These are phyloP conservation scores for Epichloe typhina DNA, from an alignment of 2,329 filamentous ascomycete species.

Conservation along the genomic window DNA sequence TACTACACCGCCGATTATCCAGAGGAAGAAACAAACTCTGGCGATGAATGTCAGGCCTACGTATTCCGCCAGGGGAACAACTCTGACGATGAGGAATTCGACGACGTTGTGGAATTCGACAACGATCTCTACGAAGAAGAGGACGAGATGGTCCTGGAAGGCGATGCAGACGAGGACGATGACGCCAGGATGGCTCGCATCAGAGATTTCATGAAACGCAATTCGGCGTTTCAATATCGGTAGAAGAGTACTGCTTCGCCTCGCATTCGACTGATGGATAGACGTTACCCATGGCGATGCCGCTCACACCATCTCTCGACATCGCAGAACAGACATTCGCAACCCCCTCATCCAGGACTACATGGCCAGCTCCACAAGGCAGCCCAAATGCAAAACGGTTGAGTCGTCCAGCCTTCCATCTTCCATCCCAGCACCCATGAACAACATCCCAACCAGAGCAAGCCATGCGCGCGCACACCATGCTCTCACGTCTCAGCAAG, in stretches of 20 bases:
- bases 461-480: neutral
- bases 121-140: slow-evolving; percentile 24
- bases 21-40: slow-evolving; percentile 63
- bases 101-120: slow-evolving; percentile 41
- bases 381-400: too few relatives aligned
- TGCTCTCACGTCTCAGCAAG: neutral
- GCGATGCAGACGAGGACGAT: slow-evolving; percentile 22
- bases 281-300: too few relatives aligned
- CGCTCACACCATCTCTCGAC: too few relatives aligned
- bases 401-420: too few relatives aligned
- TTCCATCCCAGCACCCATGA: too few relatives aligned
- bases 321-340: too few relatives aligned
- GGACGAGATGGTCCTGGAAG: slow-evolving; percentile 25
- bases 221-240: slow-evolving; percentile 10
- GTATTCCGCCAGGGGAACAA: slow-evolving; percentile 38
- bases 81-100: slow-evolving; percentile 42
- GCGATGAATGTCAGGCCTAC: slow-evolving; percentile 42
- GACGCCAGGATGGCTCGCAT: slow-evolving; percentile 25
- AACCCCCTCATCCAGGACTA: too few relatives aligned
- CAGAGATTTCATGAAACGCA: slow-evolving; percentile 23
- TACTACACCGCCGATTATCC: slow-evolving; percentile 71
- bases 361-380: too few relatives aligned
- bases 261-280: neutral
- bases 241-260: neutral
- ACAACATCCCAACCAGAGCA: neutral